phyloP scores from a whole-genome alignment of 208 protist species.

The Angomonas deanei region DNA sequence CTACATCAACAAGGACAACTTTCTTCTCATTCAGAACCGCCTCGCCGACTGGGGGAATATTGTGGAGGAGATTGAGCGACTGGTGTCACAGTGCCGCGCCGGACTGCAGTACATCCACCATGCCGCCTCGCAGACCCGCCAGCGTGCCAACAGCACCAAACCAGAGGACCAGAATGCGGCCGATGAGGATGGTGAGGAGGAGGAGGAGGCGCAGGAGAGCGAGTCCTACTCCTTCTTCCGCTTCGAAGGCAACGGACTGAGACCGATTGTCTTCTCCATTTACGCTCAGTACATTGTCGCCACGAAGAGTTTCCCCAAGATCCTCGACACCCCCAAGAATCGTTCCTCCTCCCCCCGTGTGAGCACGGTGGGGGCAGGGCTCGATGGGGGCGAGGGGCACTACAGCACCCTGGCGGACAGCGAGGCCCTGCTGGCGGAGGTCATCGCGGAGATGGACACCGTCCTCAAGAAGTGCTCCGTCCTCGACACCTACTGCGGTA shows the following conservation, averaged over 20 bases:
- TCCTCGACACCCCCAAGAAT: background rate
- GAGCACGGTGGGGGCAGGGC: background rate
- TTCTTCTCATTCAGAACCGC: slow-evolving; percentile 36
- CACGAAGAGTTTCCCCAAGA: too few species aligned
- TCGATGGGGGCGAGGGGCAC: background rate
- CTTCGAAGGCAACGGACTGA: background rate
- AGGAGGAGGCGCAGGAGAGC: background rate
- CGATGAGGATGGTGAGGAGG: background rate
- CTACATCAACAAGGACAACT: slow-evolving; percentile 34
- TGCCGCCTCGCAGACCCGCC: background rate
- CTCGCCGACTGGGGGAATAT: slow-evolving; percentile 31
- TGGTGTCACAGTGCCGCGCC: background rate
- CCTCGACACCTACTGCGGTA: background rate
- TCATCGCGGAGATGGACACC: background rate
- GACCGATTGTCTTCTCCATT: background rate
- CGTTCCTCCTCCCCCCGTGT: background rate
- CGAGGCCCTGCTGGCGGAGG: background rate
- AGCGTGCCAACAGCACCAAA: background rate
- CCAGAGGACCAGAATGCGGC: background rate
- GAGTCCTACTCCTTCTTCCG: background rate
- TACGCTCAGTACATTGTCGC: background rate
- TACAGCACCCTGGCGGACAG: background rate
- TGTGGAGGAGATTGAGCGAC: slow-evolving; percentile 13
- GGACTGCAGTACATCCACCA: background rate
- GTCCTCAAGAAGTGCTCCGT: background rate